These are phyloP conservation scores for Actinomucor elegans DNA, from an alignment of 371 early-diverging fungal species.

Conservation along the genomic window DNA sequence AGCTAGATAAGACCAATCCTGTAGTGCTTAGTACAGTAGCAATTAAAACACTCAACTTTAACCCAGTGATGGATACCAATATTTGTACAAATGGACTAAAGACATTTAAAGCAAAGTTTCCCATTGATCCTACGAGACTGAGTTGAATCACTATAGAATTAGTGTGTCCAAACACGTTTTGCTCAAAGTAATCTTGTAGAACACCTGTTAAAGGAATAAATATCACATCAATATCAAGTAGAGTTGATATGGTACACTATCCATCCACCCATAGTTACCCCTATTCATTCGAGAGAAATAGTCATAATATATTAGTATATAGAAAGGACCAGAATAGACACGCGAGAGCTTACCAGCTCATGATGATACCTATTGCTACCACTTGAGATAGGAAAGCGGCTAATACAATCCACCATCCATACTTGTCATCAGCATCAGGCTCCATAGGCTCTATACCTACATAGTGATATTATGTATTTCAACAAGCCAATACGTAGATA, in stretches of 20 bases:
- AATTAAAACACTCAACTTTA: not conserved
- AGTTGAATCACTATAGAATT: slow-evolving; percentile 10
- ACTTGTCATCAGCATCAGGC: not conserved
- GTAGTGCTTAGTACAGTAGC: slow-evolving; percentile 11
- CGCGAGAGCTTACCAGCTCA: slow-evolving; percentile 13
- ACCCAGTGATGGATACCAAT: slow-evolving; percentile 19
- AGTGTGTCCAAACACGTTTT: slow-evolving; percentile 1
- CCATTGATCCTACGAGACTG: slow-evolving; percentile 38
- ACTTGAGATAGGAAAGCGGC: slow-evolving; percentile 49
- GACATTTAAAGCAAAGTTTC: slow-evolving; percentile 19
- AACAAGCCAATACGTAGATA: no score
- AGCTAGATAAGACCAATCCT: slow-evolving; percentile 19
- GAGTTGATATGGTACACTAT: no score
- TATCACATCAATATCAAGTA: no score
- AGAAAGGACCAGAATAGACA: not conserved
- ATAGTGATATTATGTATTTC: no score
- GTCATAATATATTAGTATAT: not conserved
- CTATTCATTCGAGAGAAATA: not conserved
- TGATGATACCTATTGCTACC: slow-evolving; percentile 40
- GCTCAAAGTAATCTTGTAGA: slow-evolving; percentile 28
- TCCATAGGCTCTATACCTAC: no score
- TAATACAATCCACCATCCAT: slow-evolving; percentile 45
- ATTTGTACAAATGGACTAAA: slow-evolving; percentile 32
- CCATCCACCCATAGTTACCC: not conserved
- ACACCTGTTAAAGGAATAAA: no score